Base-by-base conservation (phyloP, 2,329 filamentous ascomycete species). In the Escovopsis sp. region DNA sequence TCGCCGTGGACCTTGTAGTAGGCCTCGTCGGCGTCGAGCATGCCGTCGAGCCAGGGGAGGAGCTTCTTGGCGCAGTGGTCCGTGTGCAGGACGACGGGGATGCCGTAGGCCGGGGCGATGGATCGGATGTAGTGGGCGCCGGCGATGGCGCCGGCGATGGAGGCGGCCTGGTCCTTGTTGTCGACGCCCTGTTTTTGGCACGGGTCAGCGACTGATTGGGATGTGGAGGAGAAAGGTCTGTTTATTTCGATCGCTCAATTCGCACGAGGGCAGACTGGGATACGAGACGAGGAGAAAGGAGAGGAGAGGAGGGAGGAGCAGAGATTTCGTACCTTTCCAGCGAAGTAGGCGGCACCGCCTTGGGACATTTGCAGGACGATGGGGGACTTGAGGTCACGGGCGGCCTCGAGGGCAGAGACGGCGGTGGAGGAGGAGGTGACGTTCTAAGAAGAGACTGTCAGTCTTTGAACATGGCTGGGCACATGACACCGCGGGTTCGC, bases 51-150 rank as follows among this genome's bases (percentile, higher is more conserved):
- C 88, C 88, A 96, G 43, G 90, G 90, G 39, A 96, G 78, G 40
- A 96, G 84, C 79, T 96, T 96, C 82, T 96, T 96, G 58, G 90
- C 88, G 66, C 88, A 94, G 72, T 96, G 90, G 62, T 98, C 90
- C 57, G 88, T 92, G 76, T 94, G 87, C 41, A 96, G 77, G 51
- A 96, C 70, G 49, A 94, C 85, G 53, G 88, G 88, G 47, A 96
- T 67, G 49, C 79, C 85, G 65, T 98, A 98, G 49, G 72, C 50
- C 41, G 88, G 84, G 35, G 90, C 85, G 52, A 96, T 66, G 48
- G 81, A 68, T 56, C 87, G 84, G 66, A 94, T 85, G 70, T 84
- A 96, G 68, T 94, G 83, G 49, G 90, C 90, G 50, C 73, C 87
- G 44, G 90, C 87, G 46, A 96, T 64, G 57, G 83, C 70, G 58